A percentile compares a stretch with the other conserved stretches of the same genome.
These are phyloP conservation scores for Rhizopogon vesiculosus DNA, from an alignment of 768 basidiomycete genomes.

Conservation along the genomic window DNA sequence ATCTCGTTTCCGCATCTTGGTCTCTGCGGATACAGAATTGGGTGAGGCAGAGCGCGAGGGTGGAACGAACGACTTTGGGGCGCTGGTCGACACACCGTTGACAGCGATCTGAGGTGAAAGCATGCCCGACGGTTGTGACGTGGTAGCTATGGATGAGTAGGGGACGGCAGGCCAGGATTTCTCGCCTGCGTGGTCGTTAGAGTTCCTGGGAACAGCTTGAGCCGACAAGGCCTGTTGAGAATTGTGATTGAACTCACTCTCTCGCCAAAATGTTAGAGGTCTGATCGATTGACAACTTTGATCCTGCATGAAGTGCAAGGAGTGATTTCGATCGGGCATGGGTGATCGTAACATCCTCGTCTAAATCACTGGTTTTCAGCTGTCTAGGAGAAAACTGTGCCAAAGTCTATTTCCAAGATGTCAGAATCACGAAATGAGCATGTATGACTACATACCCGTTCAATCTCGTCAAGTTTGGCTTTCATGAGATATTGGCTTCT, in stretches of 20 bases:
- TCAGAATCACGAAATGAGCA: slow-evolving; percentile 11
- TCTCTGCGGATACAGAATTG: slow-evolving; percentile 35
- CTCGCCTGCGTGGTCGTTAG: slow-evolving; percentile 5
- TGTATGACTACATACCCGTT: slow-evolving; percentile 41
- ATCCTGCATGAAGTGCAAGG: background rate
- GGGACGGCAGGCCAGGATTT: slow-evolving; percentile 43
- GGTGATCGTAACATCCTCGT: slow-evolving; percentile 16
- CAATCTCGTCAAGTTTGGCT: slow-evolving; percentile 75
- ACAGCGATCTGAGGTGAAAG: slow-evolving; percentile 45
- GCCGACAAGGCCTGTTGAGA: background rate
- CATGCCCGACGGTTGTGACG: slow-evolving; percentile 8
- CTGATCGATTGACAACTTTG: background rate
- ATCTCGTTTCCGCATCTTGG: slow-evolving; percentile 46
- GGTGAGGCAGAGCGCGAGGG: slow-evolving; percentile 12
- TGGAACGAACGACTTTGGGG: slow-evolving; percentile 43
- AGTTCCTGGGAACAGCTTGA: background rate
- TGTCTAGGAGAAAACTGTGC: slow-evolving; percentile 61
- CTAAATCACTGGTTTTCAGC: slow-evolving; percentile 17
- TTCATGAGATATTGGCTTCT: slow-evolving; percentile 73
- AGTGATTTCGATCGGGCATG: slow-evolving; percentile 14
- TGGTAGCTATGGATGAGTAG: slow-evolving; percentile 28
- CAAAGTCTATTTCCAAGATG: slow-evolving; percentile 42
- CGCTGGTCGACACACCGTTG: slow-evolving; percentile 63
- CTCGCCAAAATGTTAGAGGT: background rate
- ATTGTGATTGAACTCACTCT: background rate